Conservation (phyloP, 768 basidiomycete genomes). For the Sutorius australiensis region DNA sequence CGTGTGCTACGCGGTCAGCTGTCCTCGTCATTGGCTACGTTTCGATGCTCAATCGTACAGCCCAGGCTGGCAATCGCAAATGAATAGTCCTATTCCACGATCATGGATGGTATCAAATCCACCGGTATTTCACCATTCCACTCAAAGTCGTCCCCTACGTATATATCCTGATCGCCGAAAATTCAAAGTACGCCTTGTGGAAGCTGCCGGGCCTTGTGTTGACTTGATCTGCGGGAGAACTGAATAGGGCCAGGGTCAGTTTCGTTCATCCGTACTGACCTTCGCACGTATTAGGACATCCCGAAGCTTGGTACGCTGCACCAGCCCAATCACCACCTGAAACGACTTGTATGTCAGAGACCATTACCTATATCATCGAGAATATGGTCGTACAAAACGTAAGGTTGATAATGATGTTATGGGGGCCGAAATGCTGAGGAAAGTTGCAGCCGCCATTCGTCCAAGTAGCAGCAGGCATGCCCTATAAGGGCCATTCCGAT, state of each 20-base stretch:
- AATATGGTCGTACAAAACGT: conserved; percentile 52
- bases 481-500: conserved; percentile 14
- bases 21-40: background rate
- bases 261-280: conserved; percentile 35
- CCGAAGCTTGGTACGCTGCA: conserved; percentile 39
- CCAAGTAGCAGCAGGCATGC: conserved; percentile 33
- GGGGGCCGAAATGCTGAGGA: conserved; percentile 29
- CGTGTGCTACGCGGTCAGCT: conserved; percentile 4
- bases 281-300: conserved; percentile 51
- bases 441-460: conserved; percentile 37
- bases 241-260: background rate
- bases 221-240: conserved; percentile 34
- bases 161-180: conserved; percentile 45
- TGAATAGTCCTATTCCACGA: background rate
- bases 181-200: conserved; percentile 65
- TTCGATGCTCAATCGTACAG: background rate
- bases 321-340: conserved; percentile 62
- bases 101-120: conserved; percentile 9
- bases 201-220: conserved; percentile 58
- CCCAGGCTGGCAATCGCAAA: background rate
- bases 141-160: background rate
- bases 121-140: background rate
- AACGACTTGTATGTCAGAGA: background rate
- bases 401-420: conserved; percentile 42
- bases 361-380: background rate